phyloP scores from a whole-genome alignment of 768 basidiomycete species.

The Trametes villosa region DNA sequence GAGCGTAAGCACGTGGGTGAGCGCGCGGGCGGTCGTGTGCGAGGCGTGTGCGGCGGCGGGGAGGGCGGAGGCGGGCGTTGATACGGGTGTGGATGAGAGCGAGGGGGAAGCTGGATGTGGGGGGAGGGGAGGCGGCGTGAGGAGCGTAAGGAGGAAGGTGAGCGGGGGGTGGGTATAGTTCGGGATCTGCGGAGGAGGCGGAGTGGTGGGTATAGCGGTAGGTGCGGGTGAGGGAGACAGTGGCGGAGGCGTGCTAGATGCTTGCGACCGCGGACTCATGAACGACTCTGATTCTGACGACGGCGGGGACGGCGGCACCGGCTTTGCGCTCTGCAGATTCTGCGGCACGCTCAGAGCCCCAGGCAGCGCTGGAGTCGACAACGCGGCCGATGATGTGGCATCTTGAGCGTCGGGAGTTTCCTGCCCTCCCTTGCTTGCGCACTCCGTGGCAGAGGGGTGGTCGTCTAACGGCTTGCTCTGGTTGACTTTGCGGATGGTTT shows the following conservation, averaged over 20 bases:
- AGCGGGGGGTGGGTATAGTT: slow-evolving; percentile 30
- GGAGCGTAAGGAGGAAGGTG: slow-evolving; percentile 36
- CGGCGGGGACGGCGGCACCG: slow-evolving; percentile 5
- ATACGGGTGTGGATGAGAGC: slow-evolving; percentile 33
- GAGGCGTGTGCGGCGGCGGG: slow-evolving; percentile 37
- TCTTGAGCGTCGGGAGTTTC: neutral
- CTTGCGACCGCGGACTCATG: slow-evolving; percentile 10
- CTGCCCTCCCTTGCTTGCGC: neutral
- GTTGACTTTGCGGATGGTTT: slow-evolving; percentile 71
- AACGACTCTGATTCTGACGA: slow-evolving; percentile 12
- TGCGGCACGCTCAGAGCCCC: slow-evolving; percentile 9
- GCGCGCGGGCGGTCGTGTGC: slow-evolving; percentile 23
- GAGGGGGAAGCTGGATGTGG: slow-evolving; percentile 29
- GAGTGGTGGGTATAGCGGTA: slow-evolving; percentile 13
- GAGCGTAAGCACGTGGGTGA: slow-evolving; percentile 32
- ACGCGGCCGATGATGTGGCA: neutral
- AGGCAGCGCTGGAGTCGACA: slow-evolving; percentile 2
- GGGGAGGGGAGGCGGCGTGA: slow-evolving; percentile 25
- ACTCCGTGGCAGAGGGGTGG: neutral
- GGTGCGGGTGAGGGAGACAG: slow-evolving; percentile 1
- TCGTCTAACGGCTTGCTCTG: slow-evolving; percentile 24
- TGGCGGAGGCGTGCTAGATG: slow-evolving; percentile 1
- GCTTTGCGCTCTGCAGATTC: neutral
- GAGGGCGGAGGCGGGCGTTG: slow-evolving; percentile 19
- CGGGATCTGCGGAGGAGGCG: slow-evolving; percentile 21